Evolutionary conservation across 1,284 basidiomycete genomes (phyloP).

Genomic region (Microbotryomycetes sp.): DNA sequence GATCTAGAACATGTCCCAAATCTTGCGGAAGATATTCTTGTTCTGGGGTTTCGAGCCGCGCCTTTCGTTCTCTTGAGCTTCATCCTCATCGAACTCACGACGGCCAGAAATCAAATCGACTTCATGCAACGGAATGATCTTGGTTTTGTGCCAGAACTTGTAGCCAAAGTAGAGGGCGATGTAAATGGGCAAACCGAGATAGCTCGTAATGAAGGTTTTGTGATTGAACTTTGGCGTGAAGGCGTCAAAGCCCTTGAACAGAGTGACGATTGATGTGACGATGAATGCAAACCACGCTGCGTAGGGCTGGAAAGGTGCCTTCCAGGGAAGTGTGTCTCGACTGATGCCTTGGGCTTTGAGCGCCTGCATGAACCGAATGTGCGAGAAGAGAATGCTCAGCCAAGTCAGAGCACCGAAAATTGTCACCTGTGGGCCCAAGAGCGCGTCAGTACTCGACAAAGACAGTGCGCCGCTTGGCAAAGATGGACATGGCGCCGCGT

Average conservation of each 20-base stretch:
- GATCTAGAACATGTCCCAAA: slow-evolving; percentile 11
- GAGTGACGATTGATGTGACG: slow-evolving; percentile 53
- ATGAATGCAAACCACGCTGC: slow-evolving; percentile 41
- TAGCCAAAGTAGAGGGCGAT: slow-evolving; percentile 48
- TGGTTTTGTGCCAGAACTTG: slow-evolving; percentile 44
- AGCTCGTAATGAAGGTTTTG: slow-evolving; percentile 51
- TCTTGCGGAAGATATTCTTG: slow-evolving; percentile 36
- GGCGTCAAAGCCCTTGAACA: slow-evolving; percentile 59
- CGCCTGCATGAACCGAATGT: slow-evolving; percentile 65
- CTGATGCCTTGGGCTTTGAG: slow-evolving; percentile 58
- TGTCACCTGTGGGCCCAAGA: slow-evolving; percentile 50
- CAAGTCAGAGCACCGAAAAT: slow-evolving; percentile 48
- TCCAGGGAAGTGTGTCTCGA: slow-evolving; percentile 57
- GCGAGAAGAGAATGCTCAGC: slow-evolving; percentile 58
- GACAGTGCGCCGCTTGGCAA: not conserved
- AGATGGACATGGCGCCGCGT: no score
- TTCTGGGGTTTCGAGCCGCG: slow-evolving; percentile 31
- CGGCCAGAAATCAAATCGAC: slow-evolving; percentile 61
- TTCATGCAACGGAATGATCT: slow-evolving; percentile 48
- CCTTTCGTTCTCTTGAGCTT: slow-evolving; percentile 42
- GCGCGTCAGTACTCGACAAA: not conserved
- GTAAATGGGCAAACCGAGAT: slow-evolving; percentile 48
- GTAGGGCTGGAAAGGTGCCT: slow-evolving; percentile 58
- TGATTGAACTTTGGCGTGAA: slow-evolving; percentile 49
- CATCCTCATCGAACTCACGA: slow-evolving; percentile 59